A percentile compares a stretch with the other conserved stretches of the same genome.
Conservation (phyloP, 805 yeast genomes). For the Zygosaccharomyces bisporus region DNA sequence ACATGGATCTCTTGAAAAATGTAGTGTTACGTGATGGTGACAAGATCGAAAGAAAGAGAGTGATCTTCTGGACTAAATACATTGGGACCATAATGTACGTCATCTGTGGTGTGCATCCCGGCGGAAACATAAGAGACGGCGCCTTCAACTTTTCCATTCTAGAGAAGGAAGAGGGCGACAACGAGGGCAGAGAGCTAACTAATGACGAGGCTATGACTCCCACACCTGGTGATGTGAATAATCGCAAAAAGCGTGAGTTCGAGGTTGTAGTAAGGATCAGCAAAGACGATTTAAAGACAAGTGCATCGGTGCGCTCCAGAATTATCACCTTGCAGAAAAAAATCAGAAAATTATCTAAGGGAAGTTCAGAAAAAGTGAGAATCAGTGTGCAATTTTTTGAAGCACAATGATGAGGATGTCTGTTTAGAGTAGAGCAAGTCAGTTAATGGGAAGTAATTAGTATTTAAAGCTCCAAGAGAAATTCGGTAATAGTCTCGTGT, state of each 20-base stretch:
- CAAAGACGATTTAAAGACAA: constrained; percentile 53
- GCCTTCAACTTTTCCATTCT: constrained; percentile 45
- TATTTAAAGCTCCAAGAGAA: not conserved
- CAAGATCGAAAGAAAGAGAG: constrained; percentile 42
- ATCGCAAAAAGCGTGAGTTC: constrained; percentile 32
- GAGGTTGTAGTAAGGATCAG: constrained; percentile 44
- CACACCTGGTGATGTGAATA: constrained; percentile 8
- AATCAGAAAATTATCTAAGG: constrained; percentile 51
- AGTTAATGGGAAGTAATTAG: not conserved
- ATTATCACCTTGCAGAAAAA: constrained; percentile 58
- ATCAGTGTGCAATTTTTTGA: constrained; percentile 47
- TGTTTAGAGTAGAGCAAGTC: not conserved
- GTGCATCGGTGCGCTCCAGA: constrained; percentile 56
- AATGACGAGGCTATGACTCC: constrained; percentile 22
- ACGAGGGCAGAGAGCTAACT: constrained; percentile 18
- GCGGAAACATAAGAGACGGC: constrained; percentile 68
- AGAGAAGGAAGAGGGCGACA: constrained; percentile 31
- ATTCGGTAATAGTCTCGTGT: constrained; percentile 1
- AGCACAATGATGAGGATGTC: constrained; percentile 13
- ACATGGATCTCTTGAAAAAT: constrained; percentile 45
- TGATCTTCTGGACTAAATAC: constrained; percentile 70
- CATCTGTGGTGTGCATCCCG: constrained; percentile 77
- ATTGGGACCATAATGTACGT: constrained; percentile 73
- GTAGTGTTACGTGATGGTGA: constrained; percentile 46
- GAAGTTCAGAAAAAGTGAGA: constrained; percentile 49